Base-by-base conservation (phyloP, 257 asterid species). In the Solanum verrucosum region DNA sequence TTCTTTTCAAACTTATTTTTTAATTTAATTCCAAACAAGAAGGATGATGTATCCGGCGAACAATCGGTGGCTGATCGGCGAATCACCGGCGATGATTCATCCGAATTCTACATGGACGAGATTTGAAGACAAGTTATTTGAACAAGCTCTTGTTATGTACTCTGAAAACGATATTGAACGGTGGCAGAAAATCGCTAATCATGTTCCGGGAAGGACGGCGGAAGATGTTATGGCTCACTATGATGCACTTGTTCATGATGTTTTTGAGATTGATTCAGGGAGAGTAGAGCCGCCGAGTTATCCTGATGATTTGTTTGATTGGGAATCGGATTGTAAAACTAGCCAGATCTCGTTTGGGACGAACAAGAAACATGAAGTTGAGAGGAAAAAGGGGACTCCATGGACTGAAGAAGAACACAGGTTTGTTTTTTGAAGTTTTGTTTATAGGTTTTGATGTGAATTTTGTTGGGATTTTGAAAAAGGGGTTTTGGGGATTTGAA, bases 361-460 rank as follows among this genome's bases (percentile, higher is more conserved):
- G 16, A 92, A 92, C 34, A 42, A 89, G 16, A 93, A 94, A 27
- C 90, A 89, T 4, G 97, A 93, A 1, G 92, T 63, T 31, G 96
- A 94, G 49, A 92, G 98, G 89, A 93, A 91, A 72, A 93, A 93
- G n/a, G 98, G 98, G 20, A 94, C 95, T 9, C 98, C 98, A 21
- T 94, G 98, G 98, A 92, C 98, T 0, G 97, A 94, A 87, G 97
- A 95, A 42, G 98, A 96, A 77, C 98, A 96, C 93, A 93, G 94
- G 98, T 94, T 44, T 13, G 25, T 37, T 29, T 34, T 52, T 52
- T 20, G 10, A 16, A 27, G 27, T 27, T 94, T 33, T 13, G 34
- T 56, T 31, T 46, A 1, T 1, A 21, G 12, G n/a, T 25, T 65
- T 65, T 25, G 31, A 37, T n/a, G 23, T 14, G 63, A 25, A 18